Conservation (phyloP, 768 basidiomycete species). For the Mycena alexandri region DNA sequence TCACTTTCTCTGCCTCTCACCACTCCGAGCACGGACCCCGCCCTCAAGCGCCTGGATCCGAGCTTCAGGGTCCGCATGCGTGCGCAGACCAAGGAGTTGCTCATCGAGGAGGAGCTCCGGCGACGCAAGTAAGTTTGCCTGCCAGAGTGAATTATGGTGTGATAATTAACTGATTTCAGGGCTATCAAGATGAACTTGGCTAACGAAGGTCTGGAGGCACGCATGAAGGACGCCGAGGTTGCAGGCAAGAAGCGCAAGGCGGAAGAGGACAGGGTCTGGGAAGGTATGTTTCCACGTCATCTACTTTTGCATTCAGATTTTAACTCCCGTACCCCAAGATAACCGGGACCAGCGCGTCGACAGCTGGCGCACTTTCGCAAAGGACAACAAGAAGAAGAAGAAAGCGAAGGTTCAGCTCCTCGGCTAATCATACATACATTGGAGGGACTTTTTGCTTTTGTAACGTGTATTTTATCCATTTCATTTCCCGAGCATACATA, state of each 20-base stretch:
- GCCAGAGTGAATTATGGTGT: too few relatives aligned
- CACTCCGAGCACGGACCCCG: conserved; percentile 69
- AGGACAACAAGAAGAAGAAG: conserved; percentile 76
- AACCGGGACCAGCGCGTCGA: conserved; percentile 85
- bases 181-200: conserved; percentile 92
- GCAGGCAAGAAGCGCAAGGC: conserved; percentile 84
- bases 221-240: conserved; percentile 91
- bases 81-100: conserved; percentile 81
- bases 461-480: conserved; percentile 41
- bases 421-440: conserved; percentile 58
- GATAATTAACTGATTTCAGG: conserved; percentile 51
- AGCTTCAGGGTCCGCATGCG: conserved; percentile 77
- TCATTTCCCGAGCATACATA: conserved; percentile 35
- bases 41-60: conserved; percentile 66
- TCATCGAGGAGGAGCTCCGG: conserved; percentile 92
- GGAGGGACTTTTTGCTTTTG: conserved; percentile 24
- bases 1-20: conserved; percentile 70
- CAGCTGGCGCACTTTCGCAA: conserved; percentile 84
- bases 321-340: conserved; percentile 54
- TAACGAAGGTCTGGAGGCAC: conserved; percentile 93
- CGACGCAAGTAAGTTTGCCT: conserved; percentile 75
- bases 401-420: conserved; percentile 77
- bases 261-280: conserved; percentile 91
- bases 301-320: neutral
- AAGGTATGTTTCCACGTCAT: conserved; percentile 69